phyloP scores from a whole-genome alignment of 257 asterid genomes.

The Rauvolfia tetraphylla region DNA sequence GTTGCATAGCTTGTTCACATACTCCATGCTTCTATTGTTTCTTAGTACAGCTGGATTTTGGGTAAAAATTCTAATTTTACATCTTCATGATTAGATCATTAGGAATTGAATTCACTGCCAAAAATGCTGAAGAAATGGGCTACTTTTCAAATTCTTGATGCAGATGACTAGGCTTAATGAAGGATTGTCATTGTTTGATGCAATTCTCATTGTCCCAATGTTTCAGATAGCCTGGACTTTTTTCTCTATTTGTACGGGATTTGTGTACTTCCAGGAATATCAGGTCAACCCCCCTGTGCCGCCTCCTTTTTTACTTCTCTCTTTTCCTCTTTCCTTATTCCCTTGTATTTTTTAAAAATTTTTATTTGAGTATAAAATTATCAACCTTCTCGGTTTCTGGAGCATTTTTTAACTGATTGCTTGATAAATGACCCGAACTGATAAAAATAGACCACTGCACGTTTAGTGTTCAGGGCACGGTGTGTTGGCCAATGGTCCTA shows the following conservation, averaged over 20 bases:
- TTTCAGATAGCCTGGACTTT: constrained; percentile 97
- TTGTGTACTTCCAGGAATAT: constrained; percentile 90
- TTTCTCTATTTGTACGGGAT: constrained; percentile 98
- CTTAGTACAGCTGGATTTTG: constrained; percentile 97
- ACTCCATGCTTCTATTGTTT: constrained; percentile 77
- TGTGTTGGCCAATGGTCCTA: background rate
- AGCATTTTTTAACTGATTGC: background rate
- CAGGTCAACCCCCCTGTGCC: constrained; percentile 46
- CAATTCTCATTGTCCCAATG: constrained; percentile 97
- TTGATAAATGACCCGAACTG: background rate
- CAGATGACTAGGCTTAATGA: constrained; percentile 97
- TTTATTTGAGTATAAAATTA: background rate
- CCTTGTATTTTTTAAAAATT: background rate
- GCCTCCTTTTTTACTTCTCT: constrained; percentile 12
- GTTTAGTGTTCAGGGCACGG: background rate
- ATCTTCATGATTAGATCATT: background rate
- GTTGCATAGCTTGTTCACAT: constrained; percentile 96
- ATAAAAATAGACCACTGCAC: background rate
- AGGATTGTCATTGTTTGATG: constrained; percentile 88
- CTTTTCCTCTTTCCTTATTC: constrained; percentile 1
- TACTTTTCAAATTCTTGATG: constrained; percentile 5
- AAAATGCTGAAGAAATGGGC: background rate
- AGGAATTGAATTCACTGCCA: background rate
- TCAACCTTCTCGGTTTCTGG: background rate
- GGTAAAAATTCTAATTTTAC: constrained; percentile 40